Base-by-base conservation (phyloP, 345 rosid genomes). In the Lenwebbia sp. region DNA sequence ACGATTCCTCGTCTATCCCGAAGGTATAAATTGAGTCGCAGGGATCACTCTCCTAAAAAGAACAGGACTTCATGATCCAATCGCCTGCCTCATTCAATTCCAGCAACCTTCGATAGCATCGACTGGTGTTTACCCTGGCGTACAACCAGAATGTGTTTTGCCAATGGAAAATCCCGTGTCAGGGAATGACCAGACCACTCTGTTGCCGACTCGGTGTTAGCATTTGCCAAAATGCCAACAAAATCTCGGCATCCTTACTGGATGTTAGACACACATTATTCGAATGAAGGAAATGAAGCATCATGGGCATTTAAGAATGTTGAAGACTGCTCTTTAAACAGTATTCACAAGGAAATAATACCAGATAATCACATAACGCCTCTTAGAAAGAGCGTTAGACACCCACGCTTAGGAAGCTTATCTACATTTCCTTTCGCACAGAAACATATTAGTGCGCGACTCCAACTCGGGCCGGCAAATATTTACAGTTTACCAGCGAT, bases 401-500 rank as follows among this genome's bases (percentile, higher is more conserved):
- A 70, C 47, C 78, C 78, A 83, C 6, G 86, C 86, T 83, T 33
- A 57, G 89, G 89, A 88, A 88, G 86, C 88, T 83, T 89, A 86
- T 86, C 8, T 84, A 86, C 90, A 89, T 50, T 85, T 88, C 65
- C 87, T 89, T 75, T 54, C 85, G 81, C 33, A 26, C 65, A 47
- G 62, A 14, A 84, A 83, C 12, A 28, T 19, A 14, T 5, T 22
- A 6, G 85, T 26, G 76, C 13, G 37, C 0, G 47, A 33, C 47
- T 70, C 44, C 47, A 8, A 17, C 78, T 70, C 78, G 2, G 25
- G 78, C 78, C 25, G 17, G 78, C 25, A 70, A 33, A 70, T 10
- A 70, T 70, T 70, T 70, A 70, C 78, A 70, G 21, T 19, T 19
- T 17, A 33, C 25, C 13, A 4, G 13, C 5, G 13, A 23, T 33